These are phyloP conservation scores for Pythium pectinolyticum DNA, from an alignment of 352 stramenopile genomes.

Conservation along the genomic window DNA sequence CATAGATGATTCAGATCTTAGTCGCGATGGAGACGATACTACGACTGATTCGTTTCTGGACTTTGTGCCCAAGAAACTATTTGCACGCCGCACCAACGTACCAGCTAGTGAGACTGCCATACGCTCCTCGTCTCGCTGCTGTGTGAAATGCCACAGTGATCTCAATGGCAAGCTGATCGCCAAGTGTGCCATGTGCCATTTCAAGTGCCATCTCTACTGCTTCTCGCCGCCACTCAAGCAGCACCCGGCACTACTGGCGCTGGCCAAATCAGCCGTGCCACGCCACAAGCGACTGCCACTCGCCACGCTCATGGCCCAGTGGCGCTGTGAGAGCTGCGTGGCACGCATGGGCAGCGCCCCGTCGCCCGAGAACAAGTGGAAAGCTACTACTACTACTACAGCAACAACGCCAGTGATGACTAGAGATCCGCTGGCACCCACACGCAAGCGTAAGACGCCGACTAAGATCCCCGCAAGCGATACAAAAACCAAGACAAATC, in stretches of 20 bases:
- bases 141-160: conserved; percentile 59
- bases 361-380: background rate
- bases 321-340: conserved; percentile 32
- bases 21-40: background rate
- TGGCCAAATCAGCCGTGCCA: conserved; percentile 19
- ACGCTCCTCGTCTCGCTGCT: conserved; percentile 22
- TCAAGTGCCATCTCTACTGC: conserved; percentile 68
- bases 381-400: no score
- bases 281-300: conserved; percentile 25
- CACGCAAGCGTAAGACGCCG: background rate
- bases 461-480: background rate
- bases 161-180: conserved; percentile 68
- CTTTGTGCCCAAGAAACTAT: conserved; percentile 26
- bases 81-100: background rate
- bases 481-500: background rate
- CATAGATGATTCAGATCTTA: no score
- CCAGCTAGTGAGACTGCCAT: background rate
- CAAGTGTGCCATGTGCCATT: conserved; percentile 44
- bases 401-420: no score
- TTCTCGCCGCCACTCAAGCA: conserved; percentile 63
- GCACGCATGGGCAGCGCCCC: background rate
- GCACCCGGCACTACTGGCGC: conserved; percentile 38
- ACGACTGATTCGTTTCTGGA: conserved; percentile 2
- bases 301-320: conserved; percentile 24
- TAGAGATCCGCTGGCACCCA: conserved; percentile 1